These are phyloP conservation scores for Incumbomyces delicatus DNA, from an alignment of 2,329 filamentous ascomycete species.

Conservation along the genomic window DNA sequence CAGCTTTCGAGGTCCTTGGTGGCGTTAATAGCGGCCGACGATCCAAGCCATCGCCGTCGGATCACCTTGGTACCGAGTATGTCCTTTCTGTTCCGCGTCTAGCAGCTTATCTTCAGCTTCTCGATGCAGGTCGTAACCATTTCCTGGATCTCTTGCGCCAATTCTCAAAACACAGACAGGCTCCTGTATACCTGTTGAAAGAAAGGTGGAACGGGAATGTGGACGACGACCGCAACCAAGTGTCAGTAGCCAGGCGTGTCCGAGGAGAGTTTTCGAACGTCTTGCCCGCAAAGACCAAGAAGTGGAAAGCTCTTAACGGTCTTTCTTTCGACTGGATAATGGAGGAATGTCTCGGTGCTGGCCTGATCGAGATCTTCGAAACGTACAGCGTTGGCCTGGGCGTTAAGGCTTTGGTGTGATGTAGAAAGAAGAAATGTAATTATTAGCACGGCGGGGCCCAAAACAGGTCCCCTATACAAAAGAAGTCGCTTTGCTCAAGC, in stretches of 20 bases:
- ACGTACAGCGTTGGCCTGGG: slow-evolving; percentile 53
- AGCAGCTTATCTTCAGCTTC: slow-evolving; percentile 49
- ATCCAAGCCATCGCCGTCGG: slow-evolving; percentile 6
- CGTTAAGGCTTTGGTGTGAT: slow-evolving; percentile 28
- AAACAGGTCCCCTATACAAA: too few species aligned
- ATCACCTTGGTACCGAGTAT: slow-evolving; percentile 21
- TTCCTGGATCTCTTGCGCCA: slow-evolving; percentile 44
- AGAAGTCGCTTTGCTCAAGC: too few species aligned
- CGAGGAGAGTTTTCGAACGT: slow-evolving; percentile 48
- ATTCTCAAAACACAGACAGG: slow-evolving; percentile 38
- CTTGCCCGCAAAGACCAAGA: slow-evolving; percentile 51
- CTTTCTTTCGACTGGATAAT: slow-evolving; percentile 52
- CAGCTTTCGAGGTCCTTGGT: slow-evolving; percentile 21
- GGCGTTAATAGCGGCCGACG: slow-evolving; percentile 15
- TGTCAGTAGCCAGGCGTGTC: slow-evolving; percentile 42
- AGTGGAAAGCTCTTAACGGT: slow-evolving; percentile 53
- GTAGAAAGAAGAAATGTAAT: too few species aligned
- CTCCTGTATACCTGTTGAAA: slow-evolving; percentile 43
- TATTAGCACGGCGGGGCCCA: too few species aligned
- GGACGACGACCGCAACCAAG: slow-evolving; percentile 31
- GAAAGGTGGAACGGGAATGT: slow-evolving; percentile 58
- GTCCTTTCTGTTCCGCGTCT: slow-evolving; percentile 51
- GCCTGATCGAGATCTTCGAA: slow-evolving; percentile 52
- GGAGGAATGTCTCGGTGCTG: slow-evolving; percentile 51
- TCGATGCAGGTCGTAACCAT: slow-evolving; percentile 46